A percentile compares a stretch with the other conserved stretches of the same genome.
Evolutionary conservation across 202 grass and related monocot species (phyloP).

Genomic region (Zoysia matrella): DNA sequence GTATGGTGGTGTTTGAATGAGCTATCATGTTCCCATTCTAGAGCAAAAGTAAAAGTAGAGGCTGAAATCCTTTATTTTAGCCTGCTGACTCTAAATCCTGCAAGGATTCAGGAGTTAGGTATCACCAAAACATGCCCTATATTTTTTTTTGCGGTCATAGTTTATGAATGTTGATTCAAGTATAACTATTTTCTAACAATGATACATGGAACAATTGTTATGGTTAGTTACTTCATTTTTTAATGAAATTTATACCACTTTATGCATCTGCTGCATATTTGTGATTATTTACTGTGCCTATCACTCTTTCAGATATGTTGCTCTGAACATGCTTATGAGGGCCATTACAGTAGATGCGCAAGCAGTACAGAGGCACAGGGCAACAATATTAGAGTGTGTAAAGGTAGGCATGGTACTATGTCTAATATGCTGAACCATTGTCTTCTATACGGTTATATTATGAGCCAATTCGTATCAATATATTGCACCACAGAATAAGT

Average conservation of each 20-base stretch:
- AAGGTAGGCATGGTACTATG: slow-evolving; percentile 57
- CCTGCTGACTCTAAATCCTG: not conserved
- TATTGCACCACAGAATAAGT: not conserved
- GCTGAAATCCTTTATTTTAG: not conserved
- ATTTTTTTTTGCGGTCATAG: slow-evolving; percentile 29
- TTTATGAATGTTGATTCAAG: slow-evolving; percentile 19
- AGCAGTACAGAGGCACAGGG: slow-evolving; percentile 95
- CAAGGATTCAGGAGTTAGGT: not conserved
- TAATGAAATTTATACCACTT: slow-evolving; percentile 32
- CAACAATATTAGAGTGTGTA: slow-evolving; percentile 95
- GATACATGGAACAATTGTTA: slow-evolving; percentile 2
- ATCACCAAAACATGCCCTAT: not conserved
- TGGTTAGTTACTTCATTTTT: slow-evolving; percentile 19
- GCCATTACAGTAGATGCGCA: slow-evolving; percentile 87
- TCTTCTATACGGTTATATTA: slow-evolving; percentile 12
- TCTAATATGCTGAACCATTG: slow-evolving; percentile 11
- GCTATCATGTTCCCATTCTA: not conserved
- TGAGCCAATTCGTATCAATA: not conserved
- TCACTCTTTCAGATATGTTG: slow-evolving; percentile 82
- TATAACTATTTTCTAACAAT: slow-evolving; percentile 27
- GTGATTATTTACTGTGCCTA: slow-evolving; percentile 28
- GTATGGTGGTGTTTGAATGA: not conserved
- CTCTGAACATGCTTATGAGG: slow-evolving; percentile 94
- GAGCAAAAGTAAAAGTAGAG: not conserved
- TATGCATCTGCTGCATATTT: slow-evolving; percentile 10